phyloP scores from a whole-genome alignment of 2,329 filamentous ascomycete species.

The Trichophyton equinum region DNA sequence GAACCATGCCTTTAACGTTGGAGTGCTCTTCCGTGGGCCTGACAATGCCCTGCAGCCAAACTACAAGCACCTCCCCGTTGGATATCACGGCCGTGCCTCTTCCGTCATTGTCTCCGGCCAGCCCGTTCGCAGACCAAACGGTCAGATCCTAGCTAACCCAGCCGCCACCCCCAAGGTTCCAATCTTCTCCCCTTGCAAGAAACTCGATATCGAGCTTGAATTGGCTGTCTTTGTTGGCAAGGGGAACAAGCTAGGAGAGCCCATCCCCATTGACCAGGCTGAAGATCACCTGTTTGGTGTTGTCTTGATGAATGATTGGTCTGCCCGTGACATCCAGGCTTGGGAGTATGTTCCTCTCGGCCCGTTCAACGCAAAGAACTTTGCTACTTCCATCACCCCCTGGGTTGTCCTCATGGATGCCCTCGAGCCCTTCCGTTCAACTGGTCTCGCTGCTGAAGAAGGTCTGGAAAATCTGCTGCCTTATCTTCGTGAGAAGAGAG shows the following conservation, averaged over 20 bases:
- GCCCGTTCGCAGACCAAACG: constrained; percentile 57
- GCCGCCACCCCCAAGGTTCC: constrained; percentile 50
- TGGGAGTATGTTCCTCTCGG: constrained; percentile 79
- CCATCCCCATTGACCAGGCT: constrained; percentile 51
- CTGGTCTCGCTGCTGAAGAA: constrained; percentile 35
- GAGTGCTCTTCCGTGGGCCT: constrained; percentile 58
- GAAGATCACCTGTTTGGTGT: constrained; percentile 64
- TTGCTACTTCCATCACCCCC: constrained; percentile 61
- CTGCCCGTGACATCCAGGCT: constrained; percentile 65
- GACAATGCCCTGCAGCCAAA: constrained; percentile 66
- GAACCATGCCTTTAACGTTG: constrained; percentile 64
- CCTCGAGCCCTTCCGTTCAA: constrained; percentile 52
- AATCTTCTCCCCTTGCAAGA: constrained; percentile 49
- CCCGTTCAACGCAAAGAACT: constrained; percentile 76
- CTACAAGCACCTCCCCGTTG: constrained; percentile 69
- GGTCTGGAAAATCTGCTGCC: constrained; percentile 44
- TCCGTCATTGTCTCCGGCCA: constrained; percentile 65
- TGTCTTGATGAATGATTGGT: constrained; percentile 81
- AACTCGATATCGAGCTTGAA: constrained; percentile 69
- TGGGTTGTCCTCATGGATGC: constrained; percentile 72
- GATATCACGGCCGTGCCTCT: constrained; percentile 67
- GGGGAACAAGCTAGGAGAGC: constrained; percentile 51
- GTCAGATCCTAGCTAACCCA: constrained; percentile 59
- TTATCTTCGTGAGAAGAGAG: constrained; percentile 51
- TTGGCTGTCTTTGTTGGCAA: constrained; percentile 61